Evolutionary conservation across 176 grass and related monocot species (phyloP).

Genomic region (Cenchrus purpureus): DNA sequence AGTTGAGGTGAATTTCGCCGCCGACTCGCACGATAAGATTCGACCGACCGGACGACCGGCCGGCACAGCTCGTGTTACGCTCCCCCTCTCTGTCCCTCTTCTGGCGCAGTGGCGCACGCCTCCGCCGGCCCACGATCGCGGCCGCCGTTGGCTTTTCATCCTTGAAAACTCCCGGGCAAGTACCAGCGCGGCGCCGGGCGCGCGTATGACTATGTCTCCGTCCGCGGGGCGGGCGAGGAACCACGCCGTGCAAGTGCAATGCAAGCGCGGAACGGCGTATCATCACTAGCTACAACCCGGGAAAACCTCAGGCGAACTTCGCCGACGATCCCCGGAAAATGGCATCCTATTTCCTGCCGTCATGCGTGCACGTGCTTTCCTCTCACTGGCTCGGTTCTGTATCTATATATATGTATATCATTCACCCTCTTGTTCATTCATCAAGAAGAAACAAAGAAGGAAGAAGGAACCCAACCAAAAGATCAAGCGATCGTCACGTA

Average conservation of each 20-base stretch:
- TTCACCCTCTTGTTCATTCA: neutral
- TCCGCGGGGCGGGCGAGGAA: too few relatives aligned
- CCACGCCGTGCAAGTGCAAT: neutral
- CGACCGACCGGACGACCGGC: too few relatives aligned
- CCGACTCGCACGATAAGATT: too few relatives aligned
- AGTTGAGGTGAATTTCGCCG: too few relatives aligned
- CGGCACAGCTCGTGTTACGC: too few relatives aligned
- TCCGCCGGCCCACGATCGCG: too few relatives aligned
- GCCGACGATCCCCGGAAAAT: neutral
- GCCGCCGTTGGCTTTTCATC: neutral
- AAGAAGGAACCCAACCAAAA: neutral
- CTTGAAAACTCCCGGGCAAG: neutral
- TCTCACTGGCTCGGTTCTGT: too few relatives aligned
- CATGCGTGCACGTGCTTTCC: neutral
- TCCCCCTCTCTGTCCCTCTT: too few relatives aligned
- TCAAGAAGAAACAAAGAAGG: neutral
- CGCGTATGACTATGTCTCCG: neutral
- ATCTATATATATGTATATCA: neutral
- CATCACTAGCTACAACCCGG: neutral
- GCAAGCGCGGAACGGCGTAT: neutral
- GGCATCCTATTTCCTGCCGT: neutral
- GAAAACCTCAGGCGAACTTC: neutral
- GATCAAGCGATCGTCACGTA: neutral
- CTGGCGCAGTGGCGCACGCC: too few relatives aligned
- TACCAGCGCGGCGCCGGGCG: neutral